phyloP scores from a whole-genome alignment of 139 green algal genomes.

The Edaphochlamys debaryana region DNA sequence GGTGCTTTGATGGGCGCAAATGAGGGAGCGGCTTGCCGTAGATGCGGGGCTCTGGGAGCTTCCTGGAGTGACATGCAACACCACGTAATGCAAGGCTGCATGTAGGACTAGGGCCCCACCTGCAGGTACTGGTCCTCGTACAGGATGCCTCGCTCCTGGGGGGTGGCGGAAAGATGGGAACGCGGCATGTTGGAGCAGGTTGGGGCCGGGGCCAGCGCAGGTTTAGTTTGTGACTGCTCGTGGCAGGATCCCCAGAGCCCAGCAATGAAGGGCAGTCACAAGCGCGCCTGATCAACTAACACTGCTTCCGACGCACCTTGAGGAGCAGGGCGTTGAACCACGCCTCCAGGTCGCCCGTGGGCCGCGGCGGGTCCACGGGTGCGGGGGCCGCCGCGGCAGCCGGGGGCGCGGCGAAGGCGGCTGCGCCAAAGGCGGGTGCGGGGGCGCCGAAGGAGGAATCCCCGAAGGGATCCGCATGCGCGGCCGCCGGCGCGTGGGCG shows the following conservation, averaged over 20 bases:
- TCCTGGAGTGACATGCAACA: no score
- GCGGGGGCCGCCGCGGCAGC: not conserved
- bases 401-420: not conserved
- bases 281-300: no score
- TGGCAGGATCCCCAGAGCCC: no score
- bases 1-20: no score
- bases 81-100: no score
- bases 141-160: slow-evolving; percentile 82
- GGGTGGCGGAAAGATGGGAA: not conserved
- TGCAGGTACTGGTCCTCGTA: slow-evolving; percentile 96
- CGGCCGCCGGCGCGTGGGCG: not conserved
- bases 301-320: slow-evolving; percentile 29
- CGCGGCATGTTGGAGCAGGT: no score
- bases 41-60: no score
- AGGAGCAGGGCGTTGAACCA: slow-evolving; percentile 57
- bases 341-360: slow-evolving; percentile 54
- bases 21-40: no score
- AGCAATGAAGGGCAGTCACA: no score
- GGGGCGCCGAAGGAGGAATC: slow-evolving; percentile 17
- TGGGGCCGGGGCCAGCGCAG: no score
- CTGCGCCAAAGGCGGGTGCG: slow-evolving; percentile 28
- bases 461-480: slow-evolving; percentile 13
- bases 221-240: no score
- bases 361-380: slow-evolving; percentile 34
- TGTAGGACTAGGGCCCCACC: no score